These are phyloP conservation scores for Trypanosoma grayi DNA, from an alignment of 208 protist genomes.

Conservation along the genomic window DNA sequence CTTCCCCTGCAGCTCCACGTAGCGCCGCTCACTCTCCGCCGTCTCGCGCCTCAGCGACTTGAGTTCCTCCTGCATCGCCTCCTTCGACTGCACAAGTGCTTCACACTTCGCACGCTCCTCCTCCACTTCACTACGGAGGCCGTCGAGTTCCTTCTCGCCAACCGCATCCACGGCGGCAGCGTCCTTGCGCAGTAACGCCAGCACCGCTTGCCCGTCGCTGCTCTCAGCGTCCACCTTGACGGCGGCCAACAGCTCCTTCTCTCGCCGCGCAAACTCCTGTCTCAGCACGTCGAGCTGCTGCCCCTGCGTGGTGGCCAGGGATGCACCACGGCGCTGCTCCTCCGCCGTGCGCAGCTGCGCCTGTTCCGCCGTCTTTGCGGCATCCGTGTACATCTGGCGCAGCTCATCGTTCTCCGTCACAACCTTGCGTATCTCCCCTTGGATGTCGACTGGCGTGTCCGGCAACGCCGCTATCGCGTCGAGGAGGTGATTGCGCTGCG, in stretches of 20 bases:
- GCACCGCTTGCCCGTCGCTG: neutral
- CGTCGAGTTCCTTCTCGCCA: slow-evolving; percentile 18
- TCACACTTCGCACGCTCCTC: slow-evolving; percentile 38
- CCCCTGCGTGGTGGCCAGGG: slow-evolving; percentile 10
- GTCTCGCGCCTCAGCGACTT: slow-evolving; percentile 45
- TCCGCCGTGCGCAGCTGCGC: slow-evolving; percentile 15
- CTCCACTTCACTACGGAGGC: slow-evolving; percentile 47
- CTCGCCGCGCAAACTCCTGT: slow-evolving; percentile 27
- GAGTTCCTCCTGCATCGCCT: slow-evolving; percentile 56
- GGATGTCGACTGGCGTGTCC: slow-evolving; percentile 20
- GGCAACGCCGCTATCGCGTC: slow-evolving; percentile 4
- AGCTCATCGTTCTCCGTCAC: slow-evolving; percentile 31
- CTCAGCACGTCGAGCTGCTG: slow-evolving; percentile 13
- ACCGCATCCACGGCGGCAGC: neutral
- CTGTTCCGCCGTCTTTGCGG: neutral
- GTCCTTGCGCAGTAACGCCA: neutral
- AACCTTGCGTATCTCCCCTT: slow-evolving; percentile 28
- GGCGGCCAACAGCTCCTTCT: slow-evolving; percentile 47
- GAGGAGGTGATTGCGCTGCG: slow-evolving; percentile 21
- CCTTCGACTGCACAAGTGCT: slow-evolving; percentile 32
- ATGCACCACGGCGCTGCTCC: slow-evolving; percentile 10
- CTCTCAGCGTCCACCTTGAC: slow-evolving; percentile 48
- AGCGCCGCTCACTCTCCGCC: slow-evolving; percentile 30
- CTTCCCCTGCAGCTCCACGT: slow-evolving; percentile 46
- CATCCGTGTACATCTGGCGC: slow-evolving; percentile 2